Evolutionary conservation across 306 rosid species (phyloP).

Genomic region (Sechiopsis laciniata): DNA sequence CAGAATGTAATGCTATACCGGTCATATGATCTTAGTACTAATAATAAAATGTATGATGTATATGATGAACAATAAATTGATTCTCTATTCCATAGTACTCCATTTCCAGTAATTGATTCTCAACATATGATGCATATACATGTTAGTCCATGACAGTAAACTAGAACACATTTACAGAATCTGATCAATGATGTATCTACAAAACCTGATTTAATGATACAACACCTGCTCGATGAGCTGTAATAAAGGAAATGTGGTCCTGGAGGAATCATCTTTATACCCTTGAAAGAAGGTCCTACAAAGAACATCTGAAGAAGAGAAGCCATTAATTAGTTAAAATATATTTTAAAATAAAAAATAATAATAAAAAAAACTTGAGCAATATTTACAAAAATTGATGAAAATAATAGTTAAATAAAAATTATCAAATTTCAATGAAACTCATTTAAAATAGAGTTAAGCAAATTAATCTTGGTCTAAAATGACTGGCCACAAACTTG

Average conservation of each 20-base stretch:
- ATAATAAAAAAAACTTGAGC: neutral
- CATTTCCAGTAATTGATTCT: too few species aligned
- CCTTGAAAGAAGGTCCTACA: constrained; percentile 78
- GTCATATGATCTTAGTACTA: neutral
- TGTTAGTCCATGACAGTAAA: neutral
- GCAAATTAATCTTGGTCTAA: neutral
- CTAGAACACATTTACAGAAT: neutral
- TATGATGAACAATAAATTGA: neutral
- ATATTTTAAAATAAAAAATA: neutral
- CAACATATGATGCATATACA: neutral
- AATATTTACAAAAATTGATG: neutral
- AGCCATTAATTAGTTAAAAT: constrained; percentile 19
- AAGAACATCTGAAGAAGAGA: constrained; percentile 48
- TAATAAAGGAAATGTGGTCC: constrained; percentile 82
- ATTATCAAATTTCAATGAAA: neutral
- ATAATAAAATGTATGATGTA: neutral
- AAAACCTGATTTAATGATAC: neutral
- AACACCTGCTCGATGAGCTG: constrained; percentile 77
- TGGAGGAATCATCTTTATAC: constrained; percentile 90
- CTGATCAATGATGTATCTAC: neutral
- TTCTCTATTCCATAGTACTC: too few species aligned
- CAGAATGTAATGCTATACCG: too few species aligned
- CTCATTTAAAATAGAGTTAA: neutral
- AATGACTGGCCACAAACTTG: neutral
- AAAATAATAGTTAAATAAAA: neutral